Base-by-base conservation (phyloP, 2,329 filamentous ascomycete species). In the Trichoderma hamatum region DNA sequence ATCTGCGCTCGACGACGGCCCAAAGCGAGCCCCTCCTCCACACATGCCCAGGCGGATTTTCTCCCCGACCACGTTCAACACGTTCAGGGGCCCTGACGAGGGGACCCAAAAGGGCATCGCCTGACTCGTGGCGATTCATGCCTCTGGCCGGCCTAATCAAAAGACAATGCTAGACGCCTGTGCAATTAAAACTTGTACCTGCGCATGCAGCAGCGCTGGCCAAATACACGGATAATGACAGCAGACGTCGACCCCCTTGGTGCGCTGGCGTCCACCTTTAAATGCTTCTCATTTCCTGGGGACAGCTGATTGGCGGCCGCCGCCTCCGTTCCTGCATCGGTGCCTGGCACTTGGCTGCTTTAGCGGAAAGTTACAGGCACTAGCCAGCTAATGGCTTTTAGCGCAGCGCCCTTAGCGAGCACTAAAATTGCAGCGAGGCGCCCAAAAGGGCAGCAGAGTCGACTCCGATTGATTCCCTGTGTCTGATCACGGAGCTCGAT, bases 21-120 rank as follows among this genome's bases (percentile, higher is more conserved):
- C 51, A 66, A 58, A 46, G 63, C 63, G 63, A 58, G 63, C 63
- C 63, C 63, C 63, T 66, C 63, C 63, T 58, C 63, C 63, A 30
- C 63, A 66, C 49, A 43, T 32, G 5, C 36, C 36, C 52, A 58
- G 28, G 26, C 61, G 32, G 49, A 54, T 64, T 34, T 32, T 14
- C 24, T 16, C 32, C 59, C 58, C 39, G 58, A 28, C 36, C 24
- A 49, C 11, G 51, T 39, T 26, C 34, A 66, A 36, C 24, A 49
- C 11, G 51, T 39, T 26, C 34, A 66, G 52, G 36, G 52, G 39
- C 19, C 36, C 28, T 24, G 61, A 54, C 39, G 9, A 5, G 46
- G 28, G 14, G 9, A 13, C 34, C 24, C 6, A 34, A 32, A 32
- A 14, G 30, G 32, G 36, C 19, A 60, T 21, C 56, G 64, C 14